Conservation (phyloP, 176 grass and related monocot genomes). For the Elaeis guineensis region DNA sequence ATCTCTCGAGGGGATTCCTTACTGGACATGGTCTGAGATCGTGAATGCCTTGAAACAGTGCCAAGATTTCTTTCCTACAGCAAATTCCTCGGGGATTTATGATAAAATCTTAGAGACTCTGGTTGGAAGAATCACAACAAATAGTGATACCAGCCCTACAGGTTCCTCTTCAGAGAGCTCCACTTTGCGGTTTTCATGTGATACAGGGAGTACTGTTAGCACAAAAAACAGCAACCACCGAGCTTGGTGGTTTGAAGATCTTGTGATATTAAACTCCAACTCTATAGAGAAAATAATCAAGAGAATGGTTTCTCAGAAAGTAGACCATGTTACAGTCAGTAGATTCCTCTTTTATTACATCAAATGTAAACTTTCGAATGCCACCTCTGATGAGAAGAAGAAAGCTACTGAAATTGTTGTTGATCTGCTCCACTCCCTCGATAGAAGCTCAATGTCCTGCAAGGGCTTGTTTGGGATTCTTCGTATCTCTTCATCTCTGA, state of each 20-base stretch:
- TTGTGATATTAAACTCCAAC: constrained; percentile 30
- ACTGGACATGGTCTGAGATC: constrained; percentile 68
- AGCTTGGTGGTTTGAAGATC: constrained; percentile 97
- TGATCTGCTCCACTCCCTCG: constrained; percentile 38
- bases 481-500: constrained; percentile 44
- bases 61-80: constrained; percentile 38
- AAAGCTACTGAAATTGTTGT: constrained; percentile 39
- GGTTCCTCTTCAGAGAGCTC: constrained; percentile 90
- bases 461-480: constrained; percentile 81
- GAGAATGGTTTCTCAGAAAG: constrained; percentile 42
- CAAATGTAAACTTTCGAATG: constrained; percentile 39
- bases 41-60: constrained; percentile 64
- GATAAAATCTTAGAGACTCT: constrained; percentile 40
- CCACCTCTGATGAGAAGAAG: constrained; percentile 38
- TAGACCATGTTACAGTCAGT: constrained; percentile 46
- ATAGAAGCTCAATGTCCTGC: constrained; percentile 57
- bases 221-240: constrained; percentile 25
- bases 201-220: constrained; percentile 79
- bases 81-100: constrained; percentile 37
- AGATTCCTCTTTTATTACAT: constrained; percentile 83
- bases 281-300: constrained; percentile 45
- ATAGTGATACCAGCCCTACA: constrained; percentile 46
- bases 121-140: constrained; percentile 43
- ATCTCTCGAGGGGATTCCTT: constrained; percentile 51
- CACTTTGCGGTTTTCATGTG: constrained; percentile 71